phyloP scores from a whole-genome alignment of 75 land plant genomes.

The Pinus albicaulis region DNA sequence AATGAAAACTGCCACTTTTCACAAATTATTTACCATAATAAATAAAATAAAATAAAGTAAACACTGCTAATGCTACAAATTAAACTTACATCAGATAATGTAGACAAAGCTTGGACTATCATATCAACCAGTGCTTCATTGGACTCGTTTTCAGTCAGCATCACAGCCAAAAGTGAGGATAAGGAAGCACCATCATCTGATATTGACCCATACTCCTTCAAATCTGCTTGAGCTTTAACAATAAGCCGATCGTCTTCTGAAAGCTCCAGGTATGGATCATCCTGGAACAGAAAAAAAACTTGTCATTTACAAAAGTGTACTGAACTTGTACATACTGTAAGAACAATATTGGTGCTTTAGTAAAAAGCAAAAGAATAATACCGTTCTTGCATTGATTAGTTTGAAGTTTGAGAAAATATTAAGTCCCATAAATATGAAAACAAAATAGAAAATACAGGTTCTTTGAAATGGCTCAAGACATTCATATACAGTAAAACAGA shows the following conservation, averaged over 20 bases:
- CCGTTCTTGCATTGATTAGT: too few species aligned
- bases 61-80: neutral
- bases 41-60: neutral
- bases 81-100: slow-evolving; percentile 36
- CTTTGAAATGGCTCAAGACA: too few species aligned
- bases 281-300: slow-evolving; percentile 32
- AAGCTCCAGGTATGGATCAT: slow-evolving; percentile 72
- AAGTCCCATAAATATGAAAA: too few species aligned
- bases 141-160: slow-evolving; percentile 27
- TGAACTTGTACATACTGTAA: neutral
- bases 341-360: too few species aligned
- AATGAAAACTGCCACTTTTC: neutral
- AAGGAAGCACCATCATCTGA: slow-evolving; percentile 60
- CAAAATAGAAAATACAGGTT: too few species aligned
- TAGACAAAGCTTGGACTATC: slow-evolving; percentile 35
- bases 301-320: neutral
- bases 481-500: too few species aligned
- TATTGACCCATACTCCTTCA: slow-evolving; percentile 58
- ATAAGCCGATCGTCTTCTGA: slow-evolving; percentile 64
- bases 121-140: slow-evolving; percentile 42
- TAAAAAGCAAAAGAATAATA: too few species aligned
- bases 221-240: slow-evolving; percentile 42
- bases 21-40: neutral
- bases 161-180: slow-evolving; percentile 39
- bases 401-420: too few species aligned